phyloP scores from a whole-genome alignment of 2,329 filamentous ascomycete genomes.

The Golovinomyces cichoracearum region DNA sequence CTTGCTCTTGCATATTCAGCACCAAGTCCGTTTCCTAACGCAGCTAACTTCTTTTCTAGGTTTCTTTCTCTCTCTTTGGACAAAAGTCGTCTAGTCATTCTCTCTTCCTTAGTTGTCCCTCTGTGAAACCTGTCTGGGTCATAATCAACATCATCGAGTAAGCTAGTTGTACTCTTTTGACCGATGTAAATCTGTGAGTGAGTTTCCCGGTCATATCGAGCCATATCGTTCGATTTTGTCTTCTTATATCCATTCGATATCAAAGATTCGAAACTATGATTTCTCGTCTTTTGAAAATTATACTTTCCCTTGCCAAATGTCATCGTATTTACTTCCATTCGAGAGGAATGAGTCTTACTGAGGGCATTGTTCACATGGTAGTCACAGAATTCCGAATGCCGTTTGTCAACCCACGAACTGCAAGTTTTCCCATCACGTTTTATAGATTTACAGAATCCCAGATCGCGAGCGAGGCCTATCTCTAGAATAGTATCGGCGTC shows the following conservation, averaged over 20 bases:
- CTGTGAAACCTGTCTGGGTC: constrained; percentile 24
- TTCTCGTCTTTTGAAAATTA: constrained; percentile 14
- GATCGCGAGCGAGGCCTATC: constrained; percentile 56
- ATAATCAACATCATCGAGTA: constrained; percentile 40
- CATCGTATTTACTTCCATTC: constrained; percentile 59
- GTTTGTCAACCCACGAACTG: constrained; percentile 60
- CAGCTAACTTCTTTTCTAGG: constrained; percentile 39
- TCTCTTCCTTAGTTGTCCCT: constrained; percentile 36
- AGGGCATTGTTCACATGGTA: constrained; percentile 71
- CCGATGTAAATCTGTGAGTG: constrained; percentile 30
- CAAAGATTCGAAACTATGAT: constrained; percentile 8
- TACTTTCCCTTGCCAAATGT: constrained; percentile 19
- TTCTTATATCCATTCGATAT: constrained; percentile 10
- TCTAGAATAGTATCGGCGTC: constrained; percentile 77
- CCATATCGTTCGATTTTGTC: constrained; percentile 15
- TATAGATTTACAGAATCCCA: constrained; percentile 66
- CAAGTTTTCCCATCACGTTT: constrained; percentile 67
- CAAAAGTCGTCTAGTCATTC: constrained; percentile 35
- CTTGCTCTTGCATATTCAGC: constrained; percentile 37
- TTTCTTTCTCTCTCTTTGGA: constrained; percentile 47
- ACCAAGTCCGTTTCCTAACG: constrained; percentile 38
- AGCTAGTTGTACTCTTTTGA: constrained; percentile 26
- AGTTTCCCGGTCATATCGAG: constrained; percentile 29
- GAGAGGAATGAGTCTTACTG: constrained; percentile 35
- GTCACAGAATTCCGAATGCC: constrained; percentile 75